Evolutionary conservation across 1,139 yeast genomes (phyloP), one percentile per base, ranked within the genome.

Genomic region (Lodderomyces parapsilosis): DNA sequence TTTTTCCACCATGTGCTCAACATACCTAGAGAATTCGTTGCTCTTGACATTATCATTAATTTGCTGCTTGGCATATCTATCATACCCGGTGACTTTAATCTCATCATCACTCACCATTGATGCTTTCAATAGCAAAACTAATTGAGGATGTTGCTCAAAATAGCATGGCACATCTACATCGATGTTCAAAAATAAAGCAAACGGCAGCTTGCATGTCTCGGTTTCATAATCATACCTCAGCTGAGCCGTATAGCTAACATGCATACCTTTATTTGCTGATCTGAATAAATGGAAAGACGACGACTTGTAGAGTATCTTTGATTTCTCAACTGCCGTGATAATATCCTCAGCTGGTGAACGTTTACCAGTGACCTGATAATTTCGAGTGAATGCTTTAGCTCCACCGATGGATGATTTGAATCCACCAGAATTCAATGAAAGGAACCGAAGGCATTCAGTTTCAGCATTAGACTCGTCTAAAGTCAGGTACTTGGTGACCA

Each of bases 271-370:
- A 38, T 69, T 66, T 8, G 56, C 52, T 11, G 44, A 35, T 52
- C 77, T 81, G 68, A 91, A 91, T 27, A 91, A 66, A 65, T 91
- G 97, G 62, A 91, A 89, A 3, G 96, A 91, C 42, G 89, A 86
- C 2, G 83, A 76, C 56, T 91, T 91, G 58, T 83, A 81, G 44
- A 90, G 66, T 27, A 91, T 81, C 51, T 80, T 83, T 0, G 96
- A 90, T 58, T 90, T 90, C 47, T 86, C 81, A 6, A 88, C 63
- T 36, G 86, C 65, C 41, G 83, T 86, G 19, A 86, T 77, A 23
- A 90, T 76, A 49, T 51, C 32, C 43, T 38, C 11, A 32, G 45
- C 36, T 42, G 34, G n/a, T 5, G 9, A 6, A 13, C 31, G 31
- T 24, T 42, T 14, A 33, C 52, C 40, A 38, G 46, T 31, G 44